Evolutionary conservation across 106 monocot species (phyloP).

Genomic region (Iris macrosiphon): DNA sequence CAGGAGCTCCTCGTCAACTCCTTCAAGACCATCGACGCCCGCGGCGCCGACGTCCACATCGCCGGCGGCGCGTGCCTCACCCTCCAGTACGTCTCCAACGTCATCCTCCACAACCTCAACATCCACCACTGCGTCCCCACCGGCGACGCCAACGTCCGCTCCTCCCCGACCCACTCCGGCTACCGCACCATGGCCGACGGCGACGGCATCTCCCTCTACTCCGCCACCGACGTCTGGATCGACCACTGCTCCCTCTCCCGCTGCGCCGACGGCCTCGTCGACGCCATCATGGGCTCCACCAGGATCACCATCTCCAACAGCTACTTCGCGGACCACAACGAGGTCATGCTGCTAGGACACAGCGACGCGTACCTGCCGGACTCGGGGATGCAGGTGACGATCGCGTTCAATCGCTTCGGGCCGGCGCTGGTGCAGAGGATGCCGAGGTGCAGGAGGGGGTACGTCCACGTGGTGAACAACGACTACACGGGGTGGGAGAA

Average conservation of each 20-base stretch:
- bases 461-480: constrained; percentile 73
- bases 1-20: constrained; percentile 63
- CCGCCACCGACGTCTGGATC: constrained; percentile 42
- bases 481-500: constrained; percentile 61
- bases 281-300: constrained; percentile 63
- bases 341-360: constrained; percentile 79
- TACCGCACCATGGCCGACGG: constrained; percentile 43
- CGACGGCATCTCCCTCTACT: constrained; percentile 55
- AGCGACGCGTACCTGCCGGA: constrained; percentile 48
- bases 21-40: constrained; percentile 79
- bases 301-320: constrained; percentile 61
- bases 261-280: constrained; percentile 72
- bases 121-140: constrained; percentile 51
- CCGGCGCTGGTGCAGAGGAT: constrained; percentile 58
- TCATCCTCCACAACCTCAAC: constrained; percentile 61
- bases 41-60: constrained; percentile 60
- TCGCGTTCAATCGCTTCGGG: constrained; percentile 70
- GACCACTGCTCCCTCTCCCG: constrained; percentile 53
- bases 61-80: constrained; percentile 59
- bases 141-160: constrained; percentile 28
- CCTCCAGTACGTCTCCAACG: constrained; percentile 50
- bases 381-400: constrained; percentile 69
- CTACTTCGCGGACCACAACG: constrained; percentile 68
- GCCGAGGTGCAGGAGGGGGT: constrained; percentile 55
- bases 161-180: constrained; percentile 44